These are phyloP conservation scores for Thermothielavioides terrestris DNA, from an alignment of 495 filamentous ascomycete genomes.

Conservation along the genomic window DNA sequence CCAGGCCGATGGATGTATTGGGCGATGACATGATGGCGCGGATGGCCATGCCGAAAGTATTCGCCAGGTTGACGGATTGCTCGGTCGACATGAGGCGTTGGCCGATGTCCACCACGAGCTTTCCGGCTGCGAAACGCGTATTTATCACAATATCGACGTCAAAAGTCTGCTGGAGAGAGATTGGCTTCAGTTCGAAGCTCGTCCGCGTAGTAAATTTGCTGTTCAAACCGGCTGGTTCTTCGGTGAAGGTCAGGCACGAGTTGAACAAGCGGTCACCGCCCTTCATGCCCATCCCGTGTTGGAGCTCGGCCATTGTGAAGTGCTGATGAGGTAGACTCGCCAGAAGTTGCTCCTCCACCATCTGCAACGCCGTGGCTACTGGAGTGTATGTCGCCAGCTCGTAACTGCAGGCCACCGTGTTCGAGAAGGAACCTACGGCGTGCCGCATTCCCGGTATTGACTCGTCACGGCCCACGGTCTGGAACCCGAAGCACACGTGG, in stretches of 20 bases:
- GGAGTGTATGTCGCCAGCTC: slow-evolving; percentile 24
- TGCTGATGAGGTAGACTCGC: slow-evolving; percentile 33
- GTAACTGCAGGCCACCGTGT: slow-evolving; percentile 30
- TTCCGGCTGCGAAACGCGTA: slow-evolving; percentile 28
- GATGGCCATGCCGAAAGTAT: slow-evolving; percentile 37
- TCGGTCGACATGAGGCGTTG: slow-evolving; percentile 34
- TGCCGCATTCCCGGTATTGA: slow-evolving; percentile 28
- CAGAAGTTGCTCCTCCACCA: slow-evolving; percentile 28
- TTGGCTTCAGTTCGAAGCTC: slow-evolving; percentile 25
- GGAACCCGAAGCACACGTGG: slow-evolving; percentile 37
- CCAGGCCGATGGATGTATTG: slow-evolving; percentile 25
- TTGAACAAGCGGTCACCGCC: slow-evolving; percentile 37
- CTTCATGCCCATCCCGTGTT: slow-evolving; percentile 36
- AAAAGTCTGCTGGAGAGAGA: slow-evolving; percentile 37
- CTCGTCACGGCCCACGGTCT: slow-evolving; percentile 34
- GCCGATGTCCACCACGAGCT: slow-evolving; percentile 35
- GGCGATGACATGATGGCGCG: slow-evolving; percentile 32
- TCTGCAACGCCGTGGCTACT: slow-evolving; percentile 24
- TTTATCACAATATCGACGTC: slow-evolving; percentile 37
- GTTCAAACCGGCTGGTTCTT: slow-evolving; percentile 30
- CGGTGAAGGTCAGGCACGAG: slow-evolving; percentile 38
- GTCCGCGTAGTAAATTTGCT: slow-evolving; percentile 31
- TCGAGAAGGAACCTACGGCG: slow-evolving; percentile 38
- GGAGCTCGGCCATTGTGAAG: slow-evolving; percentile 34
- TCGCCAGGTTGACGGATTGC: slow-evolving; percentile 34